Base-by-base conservation (phyloP, 2,329 filamentous ascomycete genomes). In the Pseudopyricularia javanii region DNA sequence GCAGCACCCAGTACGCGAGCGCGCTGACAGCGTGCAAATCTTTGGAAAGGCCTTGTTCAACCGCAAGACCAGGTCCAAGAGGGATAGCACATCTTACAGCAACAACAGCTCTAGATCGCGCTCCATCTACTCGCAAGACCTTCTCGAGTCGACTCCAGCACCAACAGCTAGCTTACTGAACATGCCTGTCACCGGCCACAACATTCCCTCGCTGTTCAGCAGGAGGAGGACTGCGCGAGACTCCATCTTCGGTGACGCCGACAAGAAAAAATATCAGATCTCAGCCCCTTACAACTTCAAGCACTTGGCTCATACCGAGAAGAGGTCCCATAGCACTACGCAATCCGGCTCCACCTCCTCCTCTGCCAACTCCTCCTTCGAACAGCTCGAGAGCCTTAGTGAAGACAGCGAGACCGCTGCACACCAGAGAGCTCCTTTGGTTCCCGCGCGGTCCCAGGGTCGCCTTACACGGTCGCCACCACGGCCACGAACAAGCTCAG, bases 281-380 rank as follows among this genome's bases (percentile, higher is more conserved):
- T 85, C 81, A 1, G 75, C 70, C 1, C 81, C 81, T 3, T 84
- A 81, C 65, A 83, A 84, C 67, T 85, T 85, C 56, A 80, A 83
- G 61, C 81, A 85, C 63, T 71, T 85, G 33, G 74, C 76, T 4
- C 80, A 83, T 61, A 79, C 75, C 12, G 68, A 72, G 12, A 74
- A 73, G 5, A 30, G 28, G 9, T 5, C 28, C 28, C 4, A 4
- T 9, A 30, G 28, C 9, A 30, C 28, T 9, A 9, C 28, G 9
- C 9, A 30, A 5, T 30, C 28, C 4, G 28, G 28, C 28, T 30
- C 28, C 28, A 30, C 4, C 9, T 30, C 28, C 48, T 68, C 72
- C 57, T 74, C 75, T 57, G 61, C 70, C 55, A 72, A 73, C 62
- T 73, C 74, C 57, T 74, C 74, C n/a, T 71, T 72, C 2, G 72